Evolutionary conservation across 805 yeast genomes (phyloP).

Genomic region (Yarrowia porcina): DNA sequence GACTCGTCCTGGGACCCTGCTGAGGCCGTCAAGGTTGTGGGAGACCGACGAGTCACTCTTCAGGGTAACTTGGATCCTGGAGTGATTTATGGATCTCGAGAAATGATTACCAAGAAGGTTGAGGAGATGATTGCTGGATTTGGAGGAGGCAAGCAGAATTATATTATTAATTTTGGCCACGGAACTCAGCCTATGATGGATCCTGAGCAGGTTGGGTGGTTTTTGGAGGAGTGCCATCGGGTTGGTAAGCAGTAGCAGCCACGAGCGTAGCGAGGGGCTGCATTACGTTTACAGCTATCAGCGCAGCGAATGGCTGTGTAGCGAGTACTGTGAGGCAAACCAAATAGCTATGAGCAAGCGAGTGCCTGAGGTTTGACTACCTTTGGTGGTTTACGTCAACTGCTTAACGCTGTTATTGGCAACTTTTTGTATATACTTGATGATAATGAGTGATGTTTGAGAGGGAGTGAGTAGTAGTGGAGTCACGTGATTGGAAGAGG

Average conservation of each 20-base stretch:
- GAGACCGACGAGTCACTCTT: conserved; percentile 67
- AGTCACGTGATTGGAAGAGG: no score
- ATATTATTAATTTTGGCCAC: conserved; percentile 94
- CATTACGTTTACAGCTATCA: no score
- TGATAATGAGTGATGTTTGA: conserved; percentile 19
- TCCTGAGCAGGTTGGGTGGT: conserved; percentile 81
- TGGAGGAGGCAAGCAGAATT: conserved; percentile 89
- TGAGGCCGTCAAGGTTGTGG: conserved; percentile 72
- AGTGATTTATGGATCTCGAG: conserved; percentile 83
- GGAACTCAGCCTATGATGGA: conserved; percentile 98
- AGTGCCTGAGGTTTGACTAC: no score
- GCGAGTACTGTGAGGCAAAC: no score
- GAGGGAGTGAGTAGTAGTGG: no score
- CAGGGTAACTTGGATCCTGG: conserved; percentile 98
- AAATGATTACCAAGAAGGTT: conserved; percentile 72
- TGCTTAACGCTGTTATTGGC: neutral
- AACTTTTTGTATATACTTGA: conserved; percentile 11
- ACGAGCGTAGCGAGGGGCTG: neutral
- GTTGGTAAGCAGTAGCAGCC: conserved; percentile 47
- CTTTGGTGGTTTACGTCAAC: neutral
- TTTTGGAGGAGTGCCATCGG: conserved; percentile 83
- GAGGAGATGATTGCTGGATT: conserved; percentile 85
- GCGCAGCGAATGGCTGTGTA: no score
- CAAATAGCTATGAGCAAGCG: no score
- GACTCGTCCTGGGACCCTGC: conserved; percentile 89